phyloP scores from a whole-genome alignment of 345 rosid species.

The Aquilaria sinensis region DNA sequence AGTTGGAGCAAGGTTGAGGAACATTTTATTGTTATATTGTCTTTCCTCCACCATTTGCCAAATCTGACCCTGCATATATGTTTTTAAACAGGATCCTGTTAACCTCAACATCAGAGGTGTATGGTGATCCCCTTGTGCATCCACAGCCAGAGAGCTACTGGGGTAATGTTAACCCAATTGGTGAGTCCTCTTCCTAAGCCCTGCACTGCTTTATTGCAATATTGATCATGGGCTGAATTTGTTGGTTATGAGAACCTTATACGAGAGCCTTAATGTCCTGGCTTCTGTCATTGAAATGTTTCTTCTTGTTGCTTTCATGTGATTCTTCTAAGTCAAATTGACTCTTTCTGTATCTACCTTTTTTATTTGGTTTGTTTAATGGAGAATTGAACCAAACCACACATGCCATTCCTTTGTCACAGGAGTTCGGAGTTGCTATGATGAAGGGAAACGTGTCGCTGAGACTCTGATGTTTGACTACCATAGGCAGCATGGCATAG shows the following conservation, averaged over 20 bases:
- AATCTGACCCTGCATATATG: constrained; percentile 7
- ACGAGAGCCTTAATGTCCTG: too few species aligned
- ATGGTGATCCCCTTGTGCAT: constrained; percentile 92
- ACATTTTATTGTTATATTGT: not conserved
- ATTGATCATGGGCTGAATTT: not conserved
- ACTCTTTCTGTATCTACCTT: too few species aligned
- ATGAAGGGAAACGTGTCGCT: constrained; percentile 98
- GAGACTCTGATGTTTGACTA: constrained; percentile 97
- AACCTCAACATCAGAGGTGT: constrained; percentile 94
- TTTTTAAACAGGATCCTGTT: constrained; percentile 68
- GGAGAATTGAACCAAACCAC: not conserved
- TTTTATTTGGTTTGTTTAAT: not conserved
- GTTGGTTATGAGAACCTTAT: not conserved
- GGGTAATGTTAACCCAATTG: constrained; percentile 98
- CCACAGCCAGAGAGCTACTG: constrained; percentile 95
- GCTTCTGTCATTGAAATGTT: not conserved
- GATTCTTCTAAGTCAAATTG: too few species aligned
- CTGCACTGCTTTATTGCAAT: not conserved
- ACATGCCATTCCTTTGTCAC: constrained; percentile 5
- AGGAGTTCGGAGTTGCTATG: constrained; percentile 97
- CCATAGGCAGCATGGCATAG: constrained; percentile 95
- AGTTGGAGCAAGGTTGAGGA: constrained; percentile 82
- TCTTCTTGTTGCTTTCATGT: not conserved
- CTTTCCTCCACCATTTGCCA: not conserved
- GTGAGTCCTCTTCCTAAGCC: constrained; percentile 26